A percentile compares a stretch with the other conserved stretches of the same genome.
Evolutionary conservation across 768 basidiomycete species (phyloP).

Genomic region (Podaxis sp.): DNA sequence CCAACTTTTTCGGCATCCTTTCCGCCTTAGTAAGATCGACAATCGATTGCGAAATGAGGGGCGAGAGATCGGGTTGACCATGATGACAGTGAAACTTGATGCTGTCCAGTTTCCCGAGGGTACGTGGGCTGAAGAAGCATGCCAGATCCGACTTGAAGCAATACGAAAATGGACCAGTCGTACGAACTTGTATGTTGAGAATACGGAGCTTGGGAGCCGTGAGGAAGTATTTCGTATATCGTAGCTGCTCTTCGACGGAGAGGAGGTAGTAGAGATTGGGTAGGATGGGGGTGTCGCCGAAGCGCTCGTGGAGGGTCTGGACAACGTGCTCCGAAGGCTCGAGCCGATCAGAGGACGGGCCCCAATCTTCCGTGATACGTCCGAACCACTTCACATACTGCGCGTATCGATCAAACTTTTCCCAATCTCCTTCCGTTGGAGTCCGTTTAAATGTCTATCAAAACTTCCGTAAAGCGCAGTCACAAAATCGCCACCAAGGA

Average conservation of each 20-base stretch:
- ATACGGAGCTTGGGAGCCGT: not conserved
- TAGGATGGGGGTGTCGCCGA: not conserved
- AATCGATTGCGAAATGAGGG: not conserved
- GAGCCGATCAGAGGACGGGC: not conserved
- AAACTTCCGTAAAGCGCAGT: not conserved
- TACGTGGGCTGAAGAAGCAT: not conserved
- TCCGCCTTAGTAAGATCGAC: not conserved
- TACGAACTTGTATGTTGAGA: not conserved
- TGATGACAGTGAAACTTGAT: not conserved
- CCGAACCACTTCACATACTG: not conserved
- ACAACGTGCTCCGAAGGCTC: not conserved
- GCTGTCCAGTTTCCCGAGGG: not conserved
- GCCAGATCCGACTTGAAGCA: not conserved
- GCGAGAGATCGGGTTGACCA: not conserved
- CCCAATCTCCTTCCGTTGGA: not conserved
- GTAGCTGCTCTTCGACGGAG: not conserved
- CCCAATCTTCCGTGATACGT: conserved; percentile 1
- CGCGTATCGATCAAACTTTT: not conserved
- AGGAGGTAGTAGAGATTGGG: not conserved
- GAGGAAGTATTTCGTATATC: conserved; percentile 1
- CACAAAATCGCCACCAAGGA: not conserved
- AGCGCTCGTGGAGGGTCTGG: not conserved
- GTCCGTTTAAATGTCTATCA: not conserved
- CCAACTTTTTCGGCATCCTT: not conserved
- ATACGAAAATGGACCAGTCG: not conserved